Base-by-base conservation (phyloP, 441 rosid species). In the Adansonia gregorii region DNA sequence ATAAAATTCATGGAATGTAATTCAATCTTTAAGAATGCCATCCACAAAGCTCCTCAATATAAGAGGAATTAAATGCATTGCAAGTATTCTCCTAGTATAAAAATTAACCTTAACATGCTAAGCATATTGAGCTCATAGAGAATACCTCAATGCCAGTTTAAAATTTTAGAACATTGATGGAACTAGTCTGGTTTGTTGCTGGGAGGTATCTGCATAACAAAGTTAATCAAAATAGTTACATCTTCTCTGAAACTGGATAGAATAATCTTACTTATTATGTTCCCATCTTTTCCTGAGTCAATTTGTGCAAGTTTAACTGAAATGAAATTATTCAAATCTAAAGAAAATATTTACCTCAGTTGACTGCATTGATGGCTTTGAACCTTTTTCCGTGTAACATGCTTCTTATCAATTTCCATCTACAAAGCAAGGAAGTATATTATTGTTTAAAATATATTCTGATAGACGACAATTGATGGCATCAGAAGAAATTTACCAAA, bases 151-250 rank as follows among this genome's bases (percentile, higher is more conserved):
- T 49, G 3, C 58, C 20, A 24, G 39, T 8, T 17, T 51, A 66
- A 39, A 65, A 17, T n/a, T 66, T 66, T 41, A 8, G 51, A 66
- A 66, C n/a, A 66, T 66, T 27, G 35, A 19, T 19, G 72, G n/a
- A 67, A 67, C 35, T 41, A 11, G 55, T 20, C 27, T 20, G 56
- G 56, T 46, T 19, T 20, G 51, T 67, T 0, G 17, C 39, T 5
- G 2, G 8, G 35, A 59, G 19, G 20, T 67, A 19, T 10, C 72
- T 20, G 35, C 17, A 11, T 10, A 20, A 46, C n/a, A 67, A 67
- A 67, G 35, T 8, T 35, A 35, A 31, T 35, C 19, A n/a, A 41
- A 66, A 3, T 65, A 39, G 41, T n/a, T 39, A 65, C 22, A 31
- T 64, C 20, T 65, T 3, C 49, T 8, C 20, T 14, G 19, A 64